phyloP scores from a whole-genome alignment of 2,329 filamentous ascomycete genomes.

The Harringtonia aguacate region DNA sequence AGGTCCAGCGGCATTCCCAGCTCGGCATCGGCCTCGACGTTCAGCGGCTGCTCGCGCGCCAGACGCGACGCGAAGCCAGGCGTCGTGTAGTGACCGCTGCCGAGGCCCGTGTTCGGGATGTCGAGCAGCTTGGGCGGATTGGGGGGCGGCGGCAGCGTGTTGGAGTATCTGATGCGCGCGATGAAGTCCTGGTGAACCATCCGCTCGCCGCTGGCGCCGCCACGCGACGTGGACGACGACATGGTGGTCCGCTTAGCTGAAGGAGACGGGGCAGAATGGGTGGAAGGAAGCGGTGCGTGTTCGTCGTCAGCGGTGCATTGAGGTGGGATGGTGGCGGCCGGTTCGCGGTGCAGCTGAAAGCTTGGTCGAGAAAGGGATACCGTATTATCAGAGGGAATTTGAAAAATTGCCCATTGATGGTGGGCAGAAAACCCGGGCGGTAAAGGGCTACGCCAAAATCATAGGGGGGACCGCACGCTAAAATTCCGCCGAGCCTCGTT shows the following conservation, averaged over 20 bases:
- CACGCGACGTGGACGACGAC: slow-evolving; percentile 29
- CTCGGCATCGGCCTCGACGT: slow-evolving; percentile 95
- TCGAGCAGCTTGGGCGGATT: slow-evolving; percentile 94
- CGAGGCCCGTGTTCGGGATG: slow-evolving; percentile 85
- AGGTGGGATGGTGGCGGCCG: too few species aligned
- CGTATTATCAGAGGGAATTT: too few species aligned
- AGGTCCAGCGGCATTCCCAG: slow-evolving; percentile 95
- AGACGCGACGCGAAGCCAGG: slow-evolving; percentile 83
- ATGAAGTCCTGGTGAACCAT: slow-evolving; percentile 91
- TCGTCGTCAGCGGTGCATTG: too few species aligned
- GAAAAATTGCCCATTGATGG: too few species aligned
- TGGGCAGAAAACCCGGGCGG: too few species aligned
- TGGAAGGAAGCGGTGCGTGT: too few species aligned
- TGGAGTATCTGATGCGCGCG: slow-evolving; percentile 87
- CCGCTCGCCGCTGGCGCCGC: slow-evolving; percentile 37
- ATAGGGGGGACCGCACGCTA: too few species aligned
- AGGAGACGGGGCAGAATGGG: too few species aligned
- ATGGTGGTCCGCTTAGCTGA: slow-evolving; percentile 18
- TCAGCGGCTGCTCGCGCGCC: slow-evolving; percentile 82
- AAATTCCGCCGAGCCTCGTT: too few species aligned
- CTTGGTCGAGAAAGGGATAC: too few species aligned
- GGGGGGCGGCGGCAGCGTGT: slow-evolving; percentile 87
- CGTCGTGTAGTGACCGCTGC: slow-evolving; percentile 78
- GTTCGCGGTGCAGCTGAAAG: too few species aligned
- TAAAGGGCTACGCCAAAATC: too few species aligned